Conservation (phyloP, 2,329 filamentous ascomycete species). For the Sordariomycetes sp. region DNA sequence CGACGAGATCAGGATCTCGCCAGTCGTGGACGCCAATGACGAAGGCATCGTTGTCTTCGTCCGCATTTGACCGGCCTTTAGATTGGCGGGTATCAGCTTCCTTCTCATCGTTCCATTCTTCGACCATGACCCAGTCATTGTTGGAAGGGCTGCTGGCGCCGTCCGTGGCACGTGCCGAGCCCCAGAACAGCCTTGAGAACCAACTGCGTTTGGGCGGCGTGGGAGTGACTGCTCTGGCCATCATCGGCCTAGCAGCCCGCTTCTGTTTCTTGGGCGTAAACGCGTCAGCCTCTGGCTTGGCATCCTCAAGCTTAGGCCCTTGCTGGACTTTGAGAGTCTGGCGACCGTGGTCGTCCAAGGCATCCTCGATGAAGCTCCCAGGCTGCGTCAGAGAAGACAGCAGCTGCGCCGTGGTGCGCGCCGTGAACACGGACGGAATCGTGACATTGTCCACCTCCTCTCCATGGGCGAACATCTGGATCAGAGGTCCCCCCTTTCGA, state of each 20-base stretch:
- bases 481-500: slow-evolving; percentile 75
- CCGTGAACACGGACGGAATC: slow-evolving; percentile 91
- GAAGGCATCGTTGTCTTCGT: slow-evolving; percentile 47
- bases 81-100: slow-evolving; percentile 26
- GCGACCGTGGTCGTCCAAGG: slow-evolving; percentile 51
- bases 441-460: slow-evolving; percentile 85
- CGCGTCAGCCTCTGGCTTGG: not conserved
- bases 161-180: slow-evolving; percentile 17
- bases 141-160: slow-evolving; percentile 59
- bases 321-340: slow-evolving; percentile 44
- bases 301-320: slow-evolving; percentile 23
- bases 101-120: slow-evolving; percentile 54
- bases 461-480: slow-evolving; percentile 97
- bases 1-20: slow-evolving; percentile 59
- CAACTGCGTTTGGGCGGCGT: slow-evolving; percentile 16
- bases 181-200: slow-evolving; percentile 33
- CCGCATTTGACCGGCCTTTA: slow-evolving; percentile 10
- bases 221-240: not conserved
- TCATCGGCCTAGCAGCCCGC: no score
- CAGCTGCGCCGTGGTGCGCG: slow-evolving; percentile 86
- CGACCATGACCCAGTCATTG: slow-evolving; percentile 65
- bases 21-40: slow-evolving; percentile 81
- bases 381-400: slow-evolving; percentile 78
- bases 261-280: not conserved
- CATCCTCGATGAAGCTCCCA: slow-evolving; percentile 52